Base-by-base conservation (phyloP, 352 stramenopile genomes). In the Pythium brassicae region DNA sequence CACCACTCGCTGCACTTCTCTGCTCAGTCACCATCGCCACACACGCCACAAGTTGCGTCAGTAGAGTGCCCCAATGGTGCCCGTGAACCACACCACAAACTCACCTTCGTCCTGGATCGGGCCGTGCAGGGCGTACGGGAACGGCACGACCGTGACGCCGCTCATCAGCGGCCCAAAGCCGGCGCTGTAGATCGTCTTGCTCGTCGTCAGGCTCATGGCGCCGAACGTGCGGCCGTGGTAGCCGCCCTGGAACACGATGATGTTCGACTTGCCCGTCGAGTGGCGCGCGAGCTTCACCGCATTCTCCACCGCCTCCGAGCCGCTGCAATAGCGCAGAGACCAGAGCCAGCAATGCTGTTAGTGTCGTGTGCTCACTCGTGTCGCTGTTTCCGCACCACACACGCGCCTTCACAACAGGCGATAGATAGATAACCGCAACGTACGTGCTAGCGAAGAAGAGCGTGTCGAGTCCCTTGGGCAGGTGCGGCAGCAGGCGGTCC, bases 301-400 rank as follows among this genome's bases (percentile, higher is more conserved):
- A 55, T 97, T 96, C 68, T 98, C 93, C 4, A 97, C 73, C 8
- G 89, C 91, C 64, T 98, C 93, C n/a, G 91, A 94, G 25, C 91
- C 92, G 55, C 82, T 87, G 61, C 10, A 57, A 7, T 47, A 51
- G 53, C 20, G 20, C 34, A 59, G 2, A 35, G 23, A 11, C 19
- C 39, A 35, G 23, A 11, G 20, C 39, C 1, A 52, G 54, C 12
- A 27, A 46, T 11, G 2, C 32, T 37, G 43, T 63, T 15, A 66
- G 47, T 49, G 25, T 9, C 14, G 53, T n/a, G 15, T 3, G 9
- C 34, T 4, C 22, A 10, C 46, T 19, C 8, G 35, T 20, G 19
- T 3, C 29, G 42, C 14, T n/a, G n/a, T n/a, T n/a, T n/a, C n/a
- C n/a, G n/a, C n/a, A n/a, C n/a, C n/a, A n/a, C n/a, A n/a, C n/a